Conservation (phyloP, 148 eudicot genomes). For the Agrostemma githago region DNA sequence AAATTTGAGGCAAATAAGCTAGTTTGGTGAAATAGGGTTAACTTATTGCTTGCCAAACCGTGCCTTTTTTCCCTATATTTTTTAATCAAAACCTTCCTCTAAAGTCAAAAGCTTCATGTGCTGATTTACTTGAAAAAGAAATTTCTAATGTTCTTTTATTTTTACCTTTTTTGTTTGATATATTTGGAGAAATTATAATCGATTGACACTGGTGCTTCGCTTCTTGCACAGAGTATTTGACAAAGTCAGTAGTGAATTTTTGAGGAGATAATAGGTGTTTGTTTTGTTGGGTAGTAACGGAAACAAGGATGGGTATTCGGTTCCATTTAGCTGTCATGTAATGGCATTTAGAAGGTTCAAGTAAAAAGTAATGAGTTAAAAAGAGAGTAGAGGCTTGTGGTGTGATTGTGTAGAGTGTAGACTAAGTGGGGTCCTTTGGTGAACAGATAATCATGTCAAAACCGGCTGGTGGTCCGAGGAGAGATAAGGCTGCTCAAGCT, state of each 20-base stretch:
- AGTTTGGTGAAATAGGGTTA: too few species aligned
- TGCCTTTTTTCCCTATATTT: background rate
- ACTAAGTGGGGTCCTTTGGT: background rate
- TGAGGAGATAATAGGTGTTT: background rate
- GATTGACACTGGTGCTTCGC: background rate
- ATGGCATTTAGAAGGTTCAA: too few species aligned
- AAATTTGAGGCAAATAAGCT: too few species aligned
- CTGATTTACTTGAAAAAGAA: background rate
- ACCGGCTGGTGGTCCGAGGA: constrained; percentile 94
- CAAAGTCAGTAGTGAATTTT: background rate
- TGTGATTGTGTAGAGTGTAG: background rate
- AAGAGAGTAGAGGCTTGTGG: too few species aligned
- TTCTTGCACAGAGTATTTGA: background rate
- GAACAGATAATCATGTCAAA: constrained; percentile 91
- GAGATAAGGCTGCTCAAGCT: constrained; percentile 51
- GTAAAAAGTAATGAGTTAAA: too few species aligned
- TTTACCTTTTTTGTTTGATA: too few species aligned
- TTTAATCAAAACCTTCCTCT: background rate
- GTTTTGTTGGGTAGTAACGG: background rate
- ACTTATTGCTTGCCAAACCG: background rate
- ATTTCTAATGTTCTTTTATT: too few species aligned
- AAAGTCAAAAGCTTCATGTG: background rate
- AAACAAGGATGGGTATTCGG: background rate
- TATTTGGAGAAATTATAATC: background rate
- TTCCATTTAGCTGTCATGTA: too few species aligned